Base-by-base conservation (phyloP, 192 early-diverging fungal species). In the Coemansia guatemalensis region DNA sequence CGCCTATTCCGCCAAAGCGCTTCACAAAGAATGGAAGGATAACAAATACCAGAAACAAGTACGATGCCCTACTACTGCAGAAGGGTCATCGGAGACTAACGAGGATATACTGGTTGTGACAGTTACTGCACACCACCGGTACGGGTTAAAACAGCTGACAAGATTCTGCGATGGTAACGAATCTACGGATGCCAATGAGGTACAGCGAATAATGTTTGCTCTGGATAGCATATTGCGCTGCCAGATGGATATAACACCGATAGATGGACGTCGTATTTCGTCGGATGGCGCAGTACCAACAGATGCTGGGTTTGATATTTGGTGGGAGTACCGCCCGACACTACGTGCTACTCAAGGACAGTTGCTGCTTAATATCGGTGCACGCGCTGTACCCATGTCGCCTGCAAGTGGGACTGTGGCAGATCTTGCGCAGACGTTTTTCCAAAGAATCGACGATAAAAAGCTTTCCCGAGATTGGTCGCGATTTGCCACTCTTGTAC, bases 281-380 rank as follows among this genome's bases (percentile, higher is more conserved):
- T 5, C n/a, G 0, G 27, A 59, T 1, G 21, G 25, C 8, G 18
- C 23, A 0, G 33, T 65, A 4, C 3, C 9, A 12, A 68, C 62
- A 4, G 25, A 18, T 8, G 52, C 33, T 8, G 76, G 71, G 24
- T 72, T 56, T 48, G 67, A 68, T 4, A 48, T 73, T 21, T 61
- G 60, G 58, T 79, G 76, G 76, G 64, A 64, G 29, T 69, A 73
- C 56, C 62, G 62, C 12, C 41, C 56, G 26, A 69, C 76, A 1
- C 35, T 67, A 24, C 58, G 64, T 8, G 48, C 67, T 12, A 54
- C 62, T 1, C 54, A 33, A 4, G 29, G 48, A 1, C n/a, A 26
- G 2, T 26, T 69, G 14, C 60, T 60, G 18, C 48, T 66, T 9
- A 65, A 44, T 7, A 54, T 75, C 1, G 41, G 49, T 0, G 55